phyloP scores from a whole-genome alignment of 2,329 filamentous ascomycete genomes.

The Ceratocystis colombiana region DNA sequence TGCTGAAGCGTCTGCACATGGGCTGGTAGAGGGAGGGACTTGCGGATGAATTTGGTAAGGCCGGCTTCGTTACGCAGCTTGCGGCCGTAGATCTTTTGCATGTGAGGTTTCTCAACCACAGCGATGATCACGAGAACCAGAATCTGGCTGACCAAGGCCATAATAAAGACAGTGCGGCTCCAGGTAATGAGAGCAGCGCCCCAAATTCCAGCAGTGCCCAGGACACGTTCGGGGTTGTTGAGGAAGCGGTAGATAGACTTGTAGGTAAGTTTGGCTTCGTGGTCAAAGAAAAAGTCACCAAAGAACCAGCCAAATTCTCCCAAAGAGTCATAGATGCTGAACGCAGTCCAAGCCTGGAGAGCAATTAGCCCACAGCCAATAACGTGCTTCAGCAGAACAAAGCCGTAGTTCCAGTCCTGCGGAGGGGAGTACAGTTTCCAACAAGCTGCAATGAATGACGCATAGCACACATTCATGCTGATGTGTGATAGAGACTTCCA shows the following conservation, averaged over 20 bases:
- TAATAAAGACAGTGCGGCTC: constrained; percentile 73
- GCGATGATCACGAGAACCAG: constrained; percentile 81
- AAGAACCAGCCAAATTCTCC: constrained; percentile 99
- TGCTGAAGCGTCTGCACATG: constrained; percentile 68
- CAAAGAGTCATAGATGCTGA: constrained; percentile 88
- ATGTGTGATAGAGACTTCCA: constrained; percentile 96
- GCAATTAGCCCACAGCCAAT: constrained; percentile 69
- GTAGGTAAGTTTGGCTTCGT: constrained; percentile 80
- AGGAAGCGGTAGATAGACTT: constrained; percentile 95
- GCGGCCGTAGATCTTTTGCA: constrained; percentile 92
- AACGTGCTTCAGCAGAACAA: constrained; percentile 77
- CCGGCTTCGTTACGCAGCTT: constrained; percentile 78
- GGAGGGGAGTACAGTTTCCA: constrained; percentile 97
- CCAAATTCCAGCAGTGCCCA: constrained; percentile 92
- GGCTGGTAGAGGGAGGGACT: constrained; percentile 64
- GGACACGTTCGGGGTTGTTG: constrained; percentile 91
- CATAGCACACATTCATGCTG: constrained; percentile 81
- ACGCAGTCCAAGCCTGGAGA: constrained; percentile 83
- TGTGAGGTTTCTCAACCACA: constrained; percentile 89
- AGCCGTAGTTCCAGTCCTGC: constrained; percentile 74
- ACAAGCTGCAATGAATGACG: constrained; percentile 77
- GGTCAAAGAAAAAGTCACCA: constrained; percentile 96
- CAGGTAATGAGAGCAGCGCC: constrained; percentile 87
- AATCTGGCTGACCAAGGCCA: constrained; percentile 77
- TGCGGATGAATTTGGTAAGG: constrained; percentile 80